phyloP scores from a whole-genome alignment of 2,329 filamentous ascomycete genomes.

The Sordariomycetes sp. region DNA sequence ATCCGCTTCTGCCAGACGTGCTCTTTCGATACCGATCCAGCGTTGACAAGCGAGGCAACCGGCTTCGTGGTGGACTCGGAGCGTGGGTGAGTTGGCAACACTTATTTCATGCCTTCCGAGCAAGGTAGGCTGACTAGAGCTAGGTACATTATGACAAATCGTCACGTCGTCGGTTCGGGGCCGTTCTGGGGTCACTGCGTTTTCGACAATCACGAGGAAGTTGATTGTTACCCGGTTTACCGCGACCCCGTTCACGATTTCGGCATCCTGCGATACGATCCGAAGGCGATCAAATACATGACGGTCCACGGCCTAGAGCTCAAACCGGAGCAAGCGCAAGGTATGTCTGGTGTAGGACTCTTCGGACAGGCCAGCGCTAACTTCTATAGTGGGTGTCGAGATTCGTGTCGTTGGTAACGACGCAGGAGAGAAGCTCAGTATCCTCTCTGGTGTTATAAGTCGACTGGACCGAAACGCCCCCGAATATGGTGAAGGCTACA shows the following conservation, averaged over 20 bases:
- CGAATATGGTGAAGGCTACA: constrained; percentile 95
- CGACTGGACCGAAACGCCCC: constrained; percentile 92
- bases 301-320: constrained; percentile 71
- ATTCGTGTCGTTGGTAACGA: constrained; percentile 98
- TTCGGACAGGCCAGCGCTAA: background rate
- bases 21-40: constrained; percentile 94
- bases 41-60: constrained; percentile 89
- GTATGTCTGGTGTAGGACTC: constrained; percentile 21
- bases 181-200: constrained; percentile 98
- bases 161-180: constrained; percentile 88
- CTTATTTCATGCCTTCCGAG: background rate
- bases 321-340: constrained; percentile 74
- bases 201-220: constrained; percentile 97
- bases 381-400: constrained; percentile 65
- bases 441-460: constrained; percentile 94
- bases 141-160: constrained; percentile 74
- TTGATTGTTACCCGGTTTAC: constrained; percentile 93
- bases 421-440: constrained; percentile 96
- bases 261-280: constrained; percentile 92
- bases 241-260: constrained; percentile 98
- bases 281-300: constrained; percentile 96
- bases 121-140: background rate
- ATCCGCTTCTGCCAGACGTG: constrained; percentile 98
- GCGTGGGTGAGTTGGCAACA: constrained; percentile 51
- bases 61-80: constrained; percentile 96